Base-by-base conservation (phyloP, 495 filamentous ascomycete species). In the Aspergillus leporis region DNA sequence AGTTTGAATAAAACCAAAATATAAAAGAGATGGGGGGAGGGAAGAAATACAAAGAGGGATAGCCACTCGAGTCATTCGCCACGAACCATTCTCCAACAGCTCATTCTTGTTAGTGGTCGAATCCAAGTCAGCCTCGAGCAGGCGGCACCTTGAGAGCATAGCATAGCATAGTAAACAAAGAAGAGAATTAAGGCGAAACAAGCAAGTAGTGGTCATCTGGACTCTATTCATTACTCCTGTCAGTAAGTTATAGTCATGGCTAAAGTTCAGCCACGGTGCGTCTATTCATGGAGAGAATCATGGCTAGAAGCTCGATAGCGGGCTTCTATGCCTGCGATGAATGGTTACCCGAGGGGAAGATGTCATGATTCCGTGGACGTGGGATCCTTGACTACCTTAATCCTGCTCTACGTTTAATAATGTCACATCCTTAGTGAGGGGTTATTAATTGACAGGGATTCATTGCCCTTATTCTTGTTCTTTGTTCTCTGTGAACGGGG, bases 351-450 rank as follows among this genome's bases (percentile, higher is more conserved):
- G 3, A 40, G 10, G 12, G 12, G 36, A 3, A n/a, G 36, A n/a
- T 3, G 9, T n/a, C 36, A 4, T 5, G 16, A 18, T 45, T 18
- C 16, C 18, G n/a, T 45, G 6, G n/a, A 18, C 41, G 41, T 45
- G 41, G 41, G 41, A 19, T 21, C 41, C 41, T 45, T 45, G 41
- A 45, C 41, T 45, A 45, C 41, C n/a, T 21, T 45, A 45, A 16
- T 43, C 38, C n/a, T 43, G 10, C n/a, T 45, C 18, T 45, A 8
- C 14, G 6, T 19, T 45, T n/a, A 4, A 18, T 45, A 6, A 12
- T 9, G 5, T 40, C 16, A 18, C 18, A 6, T n/a, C 6, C 18
- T 45, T n/a, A 45, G 16, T 45, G 41, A 45, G 41, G 41, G 41
- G 41, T 45, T 45, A 14, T 18, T 45, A 45, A n/a, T n/a, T 14